phyloP scores from a whole-genome alignment of 192 early-diverging fungal species.

The Dissophora ornata region DNA sequence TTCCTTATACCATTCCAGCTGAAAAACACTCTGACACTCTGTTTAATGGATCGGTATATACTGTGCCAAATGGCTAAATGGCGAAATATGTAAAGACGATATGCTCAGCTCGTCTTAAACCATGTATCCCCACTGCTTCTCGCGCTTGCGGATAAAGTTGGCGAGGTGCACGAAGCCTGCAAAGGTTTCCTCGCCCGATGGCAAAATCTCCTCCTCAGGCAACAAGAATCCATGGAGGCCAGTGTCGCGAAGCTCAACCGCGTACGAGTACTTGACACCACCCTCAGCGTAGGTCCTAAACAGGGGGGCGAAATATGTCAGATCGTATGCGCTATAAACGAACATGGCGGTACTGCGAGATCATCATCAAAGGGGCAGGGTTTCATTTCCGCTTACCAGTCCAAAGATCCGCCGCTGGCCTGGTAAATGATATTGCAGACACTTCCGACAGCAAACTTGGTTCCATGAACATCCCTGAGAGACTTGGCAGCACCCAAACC shows the following conservation, averaged over 20 bases:
- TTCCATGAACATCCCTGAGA: slow-evolving; percentile 66
- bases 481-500: slow-evolving; percentile 62
- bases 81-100: not conserved
- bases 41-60: too few species aligned
- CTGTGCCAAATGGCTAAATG: too few species aligned
- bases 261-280: slow-evolving; percentile 69
- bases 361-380: too few species aligned
- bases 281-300: slow-evolving; percentile 61
- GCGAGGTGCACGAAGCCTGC: slow-evolving; percentile 47
- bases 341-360: too few species aligned
- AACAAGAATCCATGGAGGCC: slow-evolving; percentile 66
- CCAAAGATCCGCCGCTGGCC: slow-evolving; percentile 65
- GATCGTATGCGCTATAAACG: too few species aligned
- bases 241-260: slow-evolving; percentile 69
- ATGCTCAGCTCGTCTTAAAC: slow-evolving; percentile 6
- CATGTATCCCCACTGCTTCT: slow-evolving; percentile 51
- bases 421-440: slow-evolving; percentile 73
- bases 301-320: too few species aligned
- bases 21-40: too few species aligned
- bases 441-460: slow-evolving; percentile 65
- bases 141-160: slow-evolving; percentile 57
- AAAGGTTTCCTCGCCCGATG: slow-evolving; percentile 58
- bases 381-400: slow-evolving; percentile 53
- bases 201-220: slow-evolving; percentile 66
- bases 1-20: too few species aligned